Base-by-base conservation (phyloP, 2,329 filamentous ascomycete species). In the Fusarium protoensiforme region DNA sequence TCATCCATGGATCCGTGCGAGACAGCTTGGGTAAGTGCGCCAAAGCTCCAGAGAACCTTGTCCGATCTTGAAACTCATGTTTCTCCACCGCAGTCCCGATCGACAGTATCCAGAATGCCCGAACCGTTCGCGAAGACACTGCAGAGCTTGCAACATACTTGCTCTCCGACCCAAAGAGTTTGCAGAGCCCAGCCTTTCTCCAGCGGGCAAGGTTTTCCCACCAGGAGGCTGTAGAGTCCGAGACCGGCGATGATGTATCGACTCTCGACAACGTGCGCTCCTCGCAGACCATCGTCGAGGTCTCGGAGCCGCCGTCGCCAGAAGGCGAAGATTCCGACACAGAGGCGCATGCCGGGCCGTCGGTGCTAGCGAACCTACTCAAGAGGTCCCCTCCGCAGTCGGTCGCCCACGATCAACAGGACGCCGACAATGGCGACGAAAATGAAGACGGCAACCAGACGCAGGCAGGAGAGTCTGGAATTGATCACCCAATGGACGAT, bases 121-220 rank as follows among this genome's bases (percentile, higher is more conserved):
- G 92, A 67, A 93, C 91, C 73, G 92, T 98, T 43, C 92, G 95
- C 72, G 92, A 96, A 82, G 92, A 96, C 79, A 97, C 95, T 3
- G 94, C 94, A 60, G 94, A 97, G 82, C 87, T 98, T 65, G 95
- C 95, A 48, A 94, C 90, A 20, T 94, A 95, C 80, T 92, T 94
- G 58, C 88, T 98, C 31, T 92, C 92, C 41, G 90, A 93, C 75
- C 87, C 88, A 75, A 83, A 86, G 65, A 81, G 83, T 66, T 76
- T 80, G 48, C 83, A 81, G 48, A 84, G 81, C 68, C 82, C 85
- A 6, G 83, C 85, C 11, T 87, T 90, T 67, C 81, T 90, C n/a
- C 80, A 81, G 27, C 80, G 81, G 41, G 72, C 77, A 9, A 77
- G 81, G 67, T 63, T 76, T 16, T 81, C 80, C 1, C 57, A 77